phyloP scores from a whole-genome alignment of 2,329 filamentous ascomycete species.

The Neofusicoccum laricinum region DNA sequence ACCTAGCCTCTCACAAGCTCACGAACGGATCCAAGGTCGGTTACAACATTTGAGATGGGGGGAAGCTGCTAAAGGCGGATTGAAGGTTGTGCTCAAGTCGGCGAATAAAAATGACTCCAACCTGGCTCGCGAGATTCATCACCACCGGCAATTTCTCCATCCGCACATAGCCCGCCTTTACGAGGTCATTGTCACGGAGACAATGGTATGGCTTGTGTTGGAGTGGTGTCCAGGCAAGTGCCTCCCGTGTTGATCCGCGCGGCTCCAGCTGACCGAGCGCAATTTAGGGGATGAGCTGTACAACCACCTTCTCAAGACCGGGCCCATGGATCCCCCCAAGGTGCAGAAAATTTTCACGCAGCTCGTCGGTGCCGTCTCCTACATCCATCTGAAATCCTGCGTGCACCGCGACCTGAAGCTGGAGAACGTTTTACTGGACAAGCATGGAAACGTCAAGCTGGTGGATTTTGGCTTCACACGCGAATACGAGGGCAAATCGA shows the following conservation, averaged over 20 bases:
- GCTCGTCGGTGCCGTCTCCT: constrained; percentile 88
- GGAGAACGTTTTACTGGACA: constrained; percentile 94
- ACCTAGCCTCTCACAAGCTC: constrained; percentile 92
- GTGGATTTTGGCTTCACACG: constrained; percentile 98
- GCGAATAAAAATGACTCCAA: constrained; percentile 95
- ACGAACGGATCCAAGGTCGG: constrained; percentile 94
- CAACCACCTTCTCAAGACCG: constrained; percentile 87
- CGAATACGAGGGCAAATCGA: constrained; percentile 93
- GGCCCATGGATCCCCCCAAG: constrained; percentile 77
- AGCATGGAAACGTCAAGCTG: constrained; percentile 94
- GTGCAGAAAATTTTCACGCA: constrained; percentile 96
- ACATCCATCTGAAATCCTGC: constrained; percentile 92
- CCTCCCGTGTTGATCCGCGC: neutral
- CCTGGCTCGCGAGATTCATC: constrained; percentile 94
- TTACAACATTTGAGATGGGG: constrained; percentile 13
- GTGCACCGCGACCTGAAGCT: constrained; percentile 96
- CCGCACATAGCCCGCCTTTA: constrained; percentile 95
- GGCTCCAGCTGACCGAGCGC: constrained; percentile 6
- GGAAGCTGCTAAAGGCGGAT: constrained; percentile 19
- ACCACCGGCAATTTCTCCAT: constrained; percentile 96
- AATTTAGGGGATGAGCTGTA: constrained; percentile 85
- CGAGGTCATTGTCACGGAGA: constrained; percentile 97
- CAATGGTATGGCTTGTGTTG: constrained; percentile 89
- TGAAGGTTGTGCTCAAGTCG: constrained; percentile 92
- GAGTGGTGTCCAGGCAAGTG: constrained; percentile 86